Evolutionary conservation across 2,329 filamentous ascomycete genomes (phyloP), one percentile per base, ranked within the genome.

Genomic region (Fusarium chuoi): DNA sequence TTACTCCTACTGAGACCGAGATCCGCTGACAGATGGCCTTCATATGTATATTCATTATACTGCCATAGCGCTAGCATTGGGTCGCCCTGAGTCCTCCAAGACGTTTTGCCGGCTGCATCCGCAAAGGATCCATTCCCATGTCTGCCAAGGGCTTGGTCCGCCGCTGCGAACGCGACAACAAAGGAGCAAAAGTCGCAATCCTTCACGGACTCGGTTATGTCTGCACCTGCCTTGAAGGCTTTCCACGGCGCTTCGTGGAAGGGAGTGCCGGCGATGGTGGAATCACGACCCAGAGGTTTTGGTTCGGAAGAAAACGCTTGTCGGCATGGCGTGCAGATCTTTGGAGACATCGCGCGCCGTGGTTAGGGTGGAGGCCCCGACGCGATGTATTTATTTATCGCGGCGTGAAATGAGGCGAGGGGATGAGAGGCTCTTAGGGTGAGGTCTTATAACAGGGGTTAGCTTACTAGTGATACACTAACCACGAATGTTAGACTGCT

Each of bases 191-290:
- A 67, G 0, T 59, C 38, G 15, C 64, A 67, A 22, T 18, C 18
- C 0, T 33, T 17, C 4, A 51, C 44, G 3, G 30, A 10, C 24
- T 45, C 20, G 20, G 20, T 33, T 4, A 26, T 3, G 20, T 36
- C 26, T 12, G 38, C 17, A 13, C 6, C 22, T 0, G 13, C 18
- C 10, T 65, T 6, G 15, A 67, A 65, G 5, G 26, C 51, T 38
- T 22, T 59, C 44, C 51, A 65, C 7, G 61, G 61, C 15, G 44
- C 18, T 4, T 65, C 61, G 20, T 67, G 64, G 13, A 65, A 65
- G 2, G 64, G 44, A 20, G 12, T 17, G 6, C 18, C 39, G 26
- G 7, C 3, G 10, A 46, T 30, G 8, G 28, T 45, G 5, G 14
- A 26, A 7, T 36, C n/a, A 6, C 18, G 9, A 2, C 18, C 0